Percentiles rank a stretch among this genome's conserved stretches.
phyloP scores from a whole-genome alignment of 257 asterid genomes.

The Ocimum tenuiflorum region DNA sequence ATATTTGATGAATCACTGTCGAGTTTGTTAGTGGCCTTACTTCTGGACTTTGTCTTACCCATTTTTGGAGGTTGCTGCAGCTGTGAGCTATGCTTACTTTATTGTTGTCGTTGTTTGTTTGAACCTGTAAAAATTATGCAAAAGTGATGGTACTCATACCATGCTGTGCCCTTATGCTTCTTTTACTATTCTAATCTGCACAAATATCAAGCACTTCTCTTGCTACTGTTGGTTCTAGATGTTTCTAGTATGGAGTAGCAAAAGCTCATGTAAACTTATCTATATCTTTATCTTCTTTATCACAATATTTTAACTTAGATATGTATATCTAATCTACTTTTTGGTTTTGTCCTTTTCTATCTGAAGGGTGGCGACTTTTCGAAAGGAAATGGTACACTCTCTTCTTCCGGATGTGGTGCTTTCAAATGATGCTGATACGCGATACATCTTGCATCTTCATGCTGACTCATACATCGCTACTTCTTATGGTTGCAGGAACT shows the following conservation, averaged over 20 bases:
- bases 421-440: conserved; percentile 51
- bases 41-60: not conserved
- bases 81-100: not conserved
- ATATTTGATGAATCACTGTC: not conserved
- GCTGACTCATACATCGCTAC: conserved; percentile 66
- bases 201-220: not conserved
- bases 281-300: not conserved
- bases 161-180: not conserved
- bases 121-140: not conserved
- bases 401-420: conserved; percentile 56
- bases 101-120: not conserved
- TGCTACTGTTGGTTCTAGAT: conserved; percentile 1
- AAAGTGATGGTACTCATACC: not conserved
- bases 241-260: not conserved
- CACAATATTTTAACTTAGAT: not conserved
- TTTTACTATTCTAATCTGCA: not conserved
- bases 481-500: conserved; percentile 97
- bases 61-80: not conserved
- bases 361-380: conserved; percentile 96
- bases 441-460: conserved; percentile 52
- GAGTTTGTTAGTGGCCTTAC: not conserved
- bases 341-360: conserved; percentile 12
- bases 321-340: conserved; percentile 19
- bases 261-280: not conserved
- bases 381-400: conserved; percentile 87